Percentiles rank a stretch among this genome's conserved stretches.
These are phyloP conservation scores for Aspergillus arachidicola DNA, from an alignment of 2,329 filamentous ascomycete species.

Conservation along the genomic window DNA sequence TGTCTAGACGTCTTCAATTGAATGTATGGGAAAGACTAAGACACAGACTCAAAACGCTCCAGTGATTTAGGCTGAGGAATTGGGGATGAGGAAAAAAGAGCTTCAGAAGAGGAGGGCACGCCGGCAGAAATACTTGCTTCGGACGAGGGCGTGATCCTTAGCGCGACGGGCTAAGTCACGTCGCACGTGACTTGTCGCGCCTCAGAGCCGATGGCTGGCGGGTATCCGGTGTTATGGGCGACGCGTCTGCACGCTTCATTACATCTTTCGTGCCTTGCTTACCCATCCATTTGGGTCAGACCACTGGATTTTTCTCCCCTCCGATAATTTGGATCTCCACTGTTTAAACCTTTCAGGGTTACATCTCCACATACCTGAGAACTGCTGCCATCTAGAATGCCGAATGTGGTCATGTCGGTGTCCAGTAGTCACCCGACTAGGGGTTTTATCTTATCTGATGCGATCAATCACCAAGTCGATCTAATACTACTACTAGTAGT, in stretches of 20 bases:
- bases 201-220: constrained; percentile 21
- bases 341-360: not conserved
- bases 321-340: constrained; percentile 21
- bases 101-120: constrained; percentile 23
- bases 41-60: constrained; percentile 25
- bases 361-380: constrained; percentile 9
- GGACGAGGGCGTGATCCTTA: constrained; percentile 36
- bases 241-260: constrained; percentile 7
- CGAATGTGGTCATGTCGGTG: not conserved
- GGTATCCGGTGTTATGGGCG: constrained; percentile 10
- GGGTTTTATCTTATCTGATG: constrained; percentile 17
- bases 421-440: not conserved
- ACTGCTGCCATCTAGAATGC: not conserved
- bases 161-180: constrained; percentile 44
- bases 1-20: constrained; percentile 32
- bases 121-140: constrained; percentile 37
- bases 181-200: constrained; percentile 41
- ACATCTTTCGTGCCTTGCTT: constrained; percentile 7
- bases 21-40: constrained; percentile 19
- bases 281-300: constrained; percentile 17
- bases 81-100: constrained; percentile 31
- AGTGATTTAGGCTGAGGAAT: constrained; percentile 17
- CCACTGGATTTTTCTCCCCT: constrained; percentile 17
- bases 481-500: not conserved
- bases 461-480: constrained; percentile 6